Conservation (phyloP, 2,329 filamentous ascomycete species). For the Capronia epimyces region DNA sequence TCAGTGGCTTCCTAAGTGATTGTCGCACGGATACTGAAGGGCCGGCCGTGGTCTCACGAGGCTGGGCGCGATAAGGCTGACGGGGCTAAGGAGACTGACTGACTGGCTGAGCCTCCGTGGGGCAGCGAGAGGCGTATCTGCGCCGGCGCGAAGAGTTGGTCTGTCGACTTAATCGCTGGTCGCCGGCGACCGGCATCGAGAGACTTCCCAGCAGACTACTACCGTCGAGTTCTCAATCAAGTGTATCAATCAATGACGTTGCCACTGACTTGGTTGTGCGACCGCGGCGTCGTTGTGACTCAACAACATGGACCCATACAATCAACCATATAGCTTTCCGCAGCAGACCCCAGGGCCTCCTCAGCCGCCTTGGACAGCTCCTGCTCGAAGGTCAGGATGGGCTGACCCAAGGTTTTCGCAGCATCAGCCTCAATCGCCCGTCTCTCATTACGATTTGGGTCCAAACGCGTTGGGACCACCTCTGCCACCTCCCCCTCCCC, state of each 20-base stretch:
- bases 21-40: not conserved
- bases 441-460: constrained; percentile 12
- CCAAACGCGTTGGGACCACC: constrained; percentile 15
- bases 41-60: constrained; percentile 1
- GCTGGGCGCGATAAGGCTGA: constrained; percentile 1
- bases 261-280: too few species aligned
- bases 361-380: constrained; percentile 28
- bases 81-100: not conserved
- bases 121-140: not conserved
- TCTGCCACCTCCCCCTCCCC: constrained; percentile 18
- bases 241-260: too few species aligned
- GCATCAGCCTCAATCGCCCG: constrained; percentile 11
- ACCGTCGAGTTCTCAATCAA: too few species aligned
- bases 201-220: too few species aligned
- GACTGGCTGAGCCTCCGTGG: not conserved
- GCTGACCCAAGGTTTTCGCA: constrained; percentile 23
- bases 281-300: not conserved
- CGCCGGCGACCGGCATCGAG: not conserved
- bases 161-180: not conserved
- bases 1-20: too few species aligned
- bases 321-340: constrained; percentile 23
- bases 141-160: not conserved
- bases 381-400: constrained; percentile 26
- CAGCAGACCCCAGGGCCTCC: constrained; percentile 27
- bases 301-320: constrained; percentile 20